Base-by-base conservation (phyloP, 305 asterid genomes). In the Solanum hybrid region DNA sequence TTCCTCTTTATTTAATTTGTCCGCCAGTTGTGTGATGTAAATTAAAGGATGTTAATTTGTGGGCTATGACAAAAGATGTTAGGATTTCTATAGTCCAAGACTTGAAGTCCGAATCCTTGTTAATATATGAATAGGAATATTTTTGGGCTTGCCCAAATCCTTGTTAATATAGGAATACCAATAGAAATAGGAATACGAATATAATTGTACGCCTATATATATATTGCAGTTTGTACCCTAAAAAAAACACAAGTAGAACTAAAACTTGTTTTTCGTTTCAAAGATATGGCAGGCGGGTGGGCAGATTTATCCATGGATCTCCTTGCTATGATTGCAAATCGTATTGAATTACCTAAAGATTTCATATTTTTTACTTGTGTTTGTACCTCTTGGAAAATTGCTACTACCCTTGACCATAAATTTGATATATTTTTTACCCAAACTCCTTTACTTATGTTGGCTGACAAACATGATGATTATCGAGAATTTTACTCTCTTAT, bases 331-430 rank as follows among this genome's bases (percentile, higher is more conserved):
- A 51, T 51, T 51, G 67, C 67, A 51, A 51, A 51, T 51, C n/a
- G 4, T 51, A 51, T 51, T 51, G 67, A 51, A 51, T 51, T 7
- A 16, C n/a, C 67, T 51, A 51, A 51, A 51, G 67, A 51, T 51
- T 51, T 51, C 67, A 6, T 51, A 51, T 51, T 51, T 18, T 51
- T 51, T 51, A 51, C 67, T 51, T 51, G 67, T 51, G 67, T 51
- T 57, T 57, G 69, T 57, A 57, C 69, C 69, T 57, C 90, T 34
- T 90, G 91, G 90, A 31, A 74, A 39, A 31, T 51, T 5, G 91
- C 74, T 6, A 81, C 64, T 6, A 2, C 8, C 8, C 67, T 6
- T 51, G 1, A 26, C 3, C 67, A 13, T 4, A 46, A 87, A 5
- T 87, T 87, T 7, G 29, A 79, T 8, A 35, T 69, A 2, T 12